Percentiles rank a stretch among this genome's conserved stretches.
phyloP scores from a whole-genome alignment of 805 yeast genomes.

The Debaryomyces prosopidis region DNA sequence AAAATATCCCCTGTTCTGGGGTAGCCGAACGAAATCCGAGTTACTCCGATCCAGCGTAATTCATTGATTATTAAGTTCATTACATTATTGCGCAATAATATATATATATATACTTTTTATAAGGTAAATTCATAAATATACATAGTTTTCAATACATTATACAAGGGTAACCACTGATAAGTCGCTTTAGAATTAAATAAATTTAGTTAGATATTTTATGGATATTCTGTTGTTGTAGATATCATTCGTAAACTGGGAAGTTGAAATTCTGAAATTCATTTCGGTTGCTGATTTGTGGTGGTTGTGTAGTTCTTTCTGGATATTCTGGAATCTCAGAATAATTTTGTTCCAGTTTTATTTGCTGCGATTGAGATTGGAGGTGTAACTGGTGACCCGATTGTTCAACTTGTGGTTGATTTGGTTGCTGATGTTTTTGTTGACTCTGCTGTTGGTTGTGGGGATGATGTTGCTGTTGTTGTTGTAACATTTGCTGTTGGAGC shows the following conservation, averaged over 20 bases:
- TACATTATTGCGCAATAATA: too few species aligned
- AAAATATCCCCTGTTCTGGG: neutral
- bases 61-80: too few species aligned
- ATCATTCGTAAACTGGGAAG: constrained; percentile 3
- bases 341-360: constrained; percentile 1
- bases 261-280: constrained; percentile 2
- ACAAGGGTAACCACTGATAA: neutral
- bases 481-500: constrained; percentile 15
- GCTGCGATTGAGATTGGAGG: neutral
- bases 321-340: neutral
- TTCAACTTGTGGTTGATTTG: too few species aligned
- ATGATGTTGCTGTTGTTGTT: constrained; percentile 11
- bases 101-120: too few species aligned
- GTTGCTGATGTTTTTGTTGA: neutral
- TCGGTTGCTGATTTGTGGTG: neutral
- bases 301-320: neutral
- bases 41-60: neutral
- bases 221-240: neutral
- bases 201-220: too few species aligned
- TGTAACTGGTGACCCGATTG: too few species aligned
- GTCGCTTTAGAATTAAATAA: neutral
- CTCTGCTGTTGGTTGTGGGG: neutral
- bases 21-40: neutral
- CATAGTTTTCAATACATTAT: neutral
- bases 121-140: neutral